Evolutionary conservation across 768 basidiomycete genomes (phyloP).

Genomic region (Terana coerulea): DNA sequence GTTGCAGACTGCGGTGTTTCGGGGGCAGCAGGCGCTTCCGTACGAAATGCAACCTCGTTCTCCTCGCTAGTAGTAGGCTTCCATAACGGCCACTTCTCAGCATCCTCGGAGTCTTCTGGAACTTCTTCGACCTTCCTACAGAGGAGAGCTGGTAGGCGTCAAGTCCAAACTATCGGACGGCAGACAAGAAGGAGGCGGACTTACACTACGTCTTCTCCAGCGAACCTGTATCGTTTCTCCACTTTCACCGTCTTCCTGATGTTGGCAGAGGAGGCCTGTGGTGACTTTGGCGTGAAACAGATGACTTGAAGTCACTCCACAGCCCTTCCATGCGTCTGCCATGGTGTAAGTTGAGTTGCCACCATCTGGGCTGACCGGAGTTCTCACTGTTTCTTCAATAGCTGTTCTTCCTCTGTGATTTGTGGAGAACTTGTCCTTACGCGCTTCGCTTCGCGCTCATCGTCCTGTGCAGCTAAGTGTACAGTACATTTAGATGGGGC

Average conservation of each 20-base stretch:
- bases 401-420: constrained; percentile 29
- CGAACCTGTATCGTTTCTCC: constrained; percentile 67
- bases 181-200: constrained; percentile 26
- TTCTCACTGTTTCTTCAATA: constrained; percentile 37
- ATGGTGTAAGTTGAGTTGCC: constrained; percentile 33
- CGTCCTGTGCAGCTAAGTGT: constrained; percentile 34
- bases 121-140: constrained; percentile 73
- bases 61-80: constrained; percentile 20
- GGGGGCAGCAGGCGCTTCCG: constrained; percentile 11
- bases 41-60: constrained; percentile 6
- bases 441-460: constrained; percentile 36
- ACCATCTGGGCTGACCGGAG: constrained; percentile 16
- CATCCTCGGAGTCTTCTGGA: constrained; percentile 67
- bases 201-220: constrained; percentile 72
- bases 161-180: background rate
- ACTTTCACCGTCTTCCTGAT: constrained; percentile 55
- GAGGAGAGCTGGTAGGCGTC: constrained; percentile 7
- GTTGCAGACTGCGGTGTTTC: constrained; percentile 13
- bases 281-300: constrained; percentile 37
- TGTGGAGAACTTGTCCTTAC: constrained; percentile 24
- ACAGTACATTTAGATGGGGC: constrained; percentile 15
- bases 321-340: constrained; percentile 61
- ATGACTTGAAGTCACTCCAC: constrained; percentile 69
- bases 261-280: constrained; percentile 15
- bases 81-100: constrained; percentile 70